These are phyloP conservation scores for Ceratocystis alfenasii DNA, from an alignment of 2,329 filamentous ascomycete genomes.

Conservation along the genomic window DNA sequence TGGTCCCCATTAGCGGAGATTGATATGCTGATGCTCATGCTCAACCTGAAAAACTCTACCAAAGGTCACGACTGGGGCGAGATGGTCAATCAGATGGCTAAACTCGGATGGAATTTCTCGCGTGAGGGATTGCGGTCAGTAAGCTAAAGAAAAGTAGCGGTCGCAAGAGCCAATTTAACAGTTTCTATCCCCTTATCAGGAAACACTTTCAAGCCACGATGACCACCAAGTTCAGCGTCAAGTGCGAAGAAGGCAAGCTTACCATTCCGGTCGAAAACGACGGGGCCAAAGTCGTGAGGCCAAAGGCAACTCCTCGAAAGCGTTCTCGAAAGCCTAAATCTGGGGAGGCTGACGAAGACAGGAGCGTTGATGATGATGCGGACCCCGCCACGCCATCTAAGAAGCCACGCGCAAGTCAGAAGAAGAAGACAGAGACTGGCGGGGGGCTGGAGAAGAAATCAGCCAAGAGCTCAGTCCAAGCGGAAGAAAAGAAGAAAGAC, in stretches of 20 bases:
- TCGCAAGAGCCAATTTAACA: neutral
- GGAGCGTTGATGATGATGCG: neutral
- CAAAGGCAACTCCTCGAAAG: neutral
- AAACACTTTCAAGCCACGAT: conserved; percentile 13
- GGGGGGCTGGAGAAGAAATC: neutral
- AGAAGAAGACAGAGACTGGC: neutral
- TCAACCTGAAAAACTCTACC: conserved; percentile 2
- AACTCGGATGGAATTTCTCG: conserved; percentile 8
- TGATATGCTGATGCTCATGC: conserved; percentile 15
- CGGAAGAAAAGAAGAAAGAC: neutral
- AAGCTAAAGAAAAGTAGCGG: neutral
- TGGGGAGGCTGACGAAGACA: neutral
- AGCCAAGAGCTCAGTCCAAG: neutral
- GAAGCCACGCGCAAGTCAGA: neutral
- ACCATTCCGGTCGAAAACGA: neutral
- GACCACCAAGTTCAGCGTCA: neutral
- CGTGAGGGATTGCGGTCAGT: conserved; percentile 11
- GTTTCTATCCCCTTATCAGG: neutral
- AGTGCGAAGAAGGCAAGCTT: neutral
- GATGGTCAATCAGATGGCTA: conserved; percentile 4
- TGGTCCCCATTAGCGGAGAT: conserved; percentile 14
- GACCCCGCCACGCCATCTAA: neutral
- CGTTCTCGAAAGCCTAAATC: neutral
- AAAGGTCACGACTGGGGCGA: conserved; percentile 11
- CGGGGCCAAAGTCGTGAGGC: conserved; percentile 2